Evolutionary conservation across 192 early-diverging fungal species (phyloP), one percentile per base, ranked within the genome.

Genomic region (Thamnidium elegans): DNA sequence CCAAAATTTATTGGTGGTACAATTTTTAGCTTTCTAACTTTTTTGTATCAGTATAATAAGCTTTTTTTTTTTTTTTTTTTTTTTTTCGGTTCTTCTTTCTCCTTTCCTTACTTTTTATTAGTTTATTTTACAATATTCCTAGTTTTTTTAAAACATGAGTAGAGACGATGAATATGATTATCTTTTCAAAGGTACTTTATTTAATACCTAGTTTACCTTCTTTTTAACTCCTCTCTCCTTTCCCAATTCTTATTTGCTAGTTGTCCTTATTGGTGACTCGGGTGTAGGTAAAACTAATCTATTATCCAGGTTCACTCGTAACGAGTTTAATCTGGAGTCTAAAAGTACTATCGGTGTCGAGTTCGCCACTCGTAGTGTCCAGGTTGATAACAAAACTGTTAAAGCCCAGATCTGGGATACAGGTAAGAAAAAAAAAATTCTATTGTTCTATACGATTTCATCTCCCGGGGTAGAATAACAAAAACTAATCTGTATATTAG

Each of bases 321-420:
- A 97, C 82, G 94, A 96, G 76, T 99, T 99, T 78, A 95, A 93
- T 79, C 82, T 95, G 70, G 94, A 96, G 74, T 97, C 94, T 66
- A 97, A 96, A 77, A 95, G 95, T 23, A 99, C 96, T 61, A 99
- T 99, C 74, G 96, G 96, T 65, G 94, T 99, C 34, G 96, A 99
- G 74, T 99, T 97, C 78, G 94, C 93, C 43, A 97, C 94, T 30
- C 82, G 94, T 65, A 90, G 85, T 80, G 94, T 99, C 66, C 90
- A 96, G 73, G 94, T 99, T 30, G 94, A 99, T 69, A 81, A 84
- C 64, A 99, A 99, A 80, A 94, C 90, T 14, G 94, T 99, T 76
- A 99, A 97, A 79, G 94, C 94, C 48, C 95, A 99, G 76, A 97
- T 99, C 76, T 99, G 96, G 96, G 96, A 99, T 79, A 99, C 96